Evolutionary conservation across 2,329 filamentous ascomycete species (phyloP), one percentile per base, ranked within the genome.

Genomic region (Lasiodiplodia theobromae): DNA sequence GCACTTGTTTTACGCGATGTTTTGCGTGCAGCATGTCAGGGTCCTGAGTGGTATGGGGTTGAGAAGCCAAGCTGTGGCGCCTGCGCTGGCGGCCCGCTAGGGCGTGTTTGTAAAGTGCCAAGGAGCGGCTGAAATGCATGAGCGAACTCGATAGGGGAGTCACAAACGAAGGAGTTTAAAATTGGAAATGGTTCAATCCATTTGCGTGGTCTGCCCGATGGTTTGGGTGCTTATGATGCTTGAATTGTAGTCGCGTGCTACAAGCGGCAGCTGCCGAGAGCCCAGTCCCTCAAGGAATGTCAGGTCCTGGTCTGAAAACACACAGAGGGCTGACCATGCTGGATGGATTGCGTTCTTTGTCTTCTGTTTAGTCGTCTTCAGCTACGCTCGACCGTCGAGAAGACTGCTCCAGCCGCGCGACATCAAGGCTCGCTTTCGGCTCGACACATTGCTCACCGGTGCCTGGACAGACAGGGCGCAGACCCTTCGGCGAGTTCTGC

Each of bases 71-170:
- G 44, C 16, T 34, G 47, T 64, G 60, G 60, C 47, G 60, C 18
- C 58, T 28, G 38, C 38, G 44, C 47, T 23, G 58, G 58, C 58
- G 58, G 58, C 44, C 44, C 25, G 58, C 60, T 64, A 64, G 31
- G 40, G 44, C 38, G 28, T 51, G 58, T 63, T 63, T 37, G 58
- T 51, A 38, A 16, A 51, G 16, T 49, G 60, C 60, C 60, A 64
- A 64, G 44, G 60, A 37, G 60, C 60, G 47, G 60, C 60, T 64
- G 60, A 64, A n/a, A 11, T 51, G 60, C 60, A 52, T 28, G 28
- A 64, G 28, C 28, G 31, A 38, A 28, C 44, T n/a, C 11, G 31
- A 64, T 52, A 37, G 28, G 47, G 60, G 47, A 52, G 23, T 12
- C 21, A 52, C 28, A 64, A 38, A 51, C 60, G 60, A 64, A 52